These are phyloP conservation scores for Peziza echinospora DNA, from an alignment of 495 filamentous ascomycete genomes.

Conservation along the genomic window DNA sequence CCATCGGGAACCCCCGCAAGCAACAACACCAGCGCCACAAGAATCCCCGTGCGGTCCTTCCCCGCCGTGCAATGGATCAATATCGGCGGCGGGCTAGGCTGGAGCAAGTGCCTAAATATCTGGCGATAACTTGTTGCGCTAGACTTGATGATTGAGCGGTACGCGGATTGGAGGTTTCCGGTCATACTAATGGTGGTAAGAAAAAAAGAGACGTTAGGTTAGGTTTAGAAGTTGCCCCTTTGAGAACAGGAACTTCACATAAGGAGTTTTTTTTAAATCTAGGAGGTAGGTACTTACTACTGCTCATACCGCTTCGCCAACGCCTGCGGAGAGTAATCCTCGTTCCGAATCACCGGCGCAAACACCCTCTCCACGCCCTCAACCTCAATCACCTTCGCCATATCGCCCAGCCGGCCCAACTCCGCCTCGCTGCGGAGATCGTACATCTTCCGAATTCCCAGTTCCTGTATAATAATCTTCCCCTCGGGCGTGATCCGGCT, in stretches of 20 bases:
- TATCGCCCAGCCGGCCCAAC: constrained; percentile 21
- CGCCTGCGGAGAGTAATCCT: constrained; percentile 34
- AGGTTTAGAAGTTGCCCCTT: too few relatives aligned
- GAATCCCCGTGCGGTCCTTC: constrained; percentile 43
- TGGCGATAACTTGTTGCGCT: constrained; percentile 17
- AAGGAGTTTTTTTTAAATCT: too few relatives aligned
- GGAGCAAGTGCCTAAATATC: constrained; percentile 21
- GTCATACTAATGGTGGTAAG: too few relatives aligned
- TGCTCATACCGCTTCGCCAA: constrained; percentile 20
- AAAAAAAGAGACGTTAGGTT: too few relatives aligned
- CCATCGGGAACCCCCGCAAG: constrained; percentile 35
- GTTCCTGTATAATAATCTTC: constrained; percentile 26
- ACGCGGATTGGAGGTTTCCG: constrained; percentile 22
- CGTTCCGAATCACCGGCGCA: constrained; percentile 34
- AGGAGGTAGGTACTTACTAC: constrained; percentile 22
- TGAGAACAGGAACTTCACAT: too few relatives aligned
- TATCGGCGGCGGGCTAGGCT: constrained; percentile 20
- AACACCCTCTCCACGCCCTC: constrained; percentile 19
- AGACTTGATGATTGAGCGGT: constrained; percentile 18
- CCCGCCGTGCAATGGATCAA: constrained; percentile 41
- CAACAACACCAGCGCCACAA: constrained; percentile 35
- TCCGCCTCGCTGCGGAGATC: constrained; percentile 40
- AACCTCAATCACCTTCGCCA: constrained; percentile 17
- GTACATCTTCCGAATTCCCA: constrained; percentile 40
- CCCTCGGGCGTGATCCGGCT: constrained; percentile 30